phyloP scores from a whole-genome alignment of 129 eudicot species.

The Mikania micrantha region DNA sequence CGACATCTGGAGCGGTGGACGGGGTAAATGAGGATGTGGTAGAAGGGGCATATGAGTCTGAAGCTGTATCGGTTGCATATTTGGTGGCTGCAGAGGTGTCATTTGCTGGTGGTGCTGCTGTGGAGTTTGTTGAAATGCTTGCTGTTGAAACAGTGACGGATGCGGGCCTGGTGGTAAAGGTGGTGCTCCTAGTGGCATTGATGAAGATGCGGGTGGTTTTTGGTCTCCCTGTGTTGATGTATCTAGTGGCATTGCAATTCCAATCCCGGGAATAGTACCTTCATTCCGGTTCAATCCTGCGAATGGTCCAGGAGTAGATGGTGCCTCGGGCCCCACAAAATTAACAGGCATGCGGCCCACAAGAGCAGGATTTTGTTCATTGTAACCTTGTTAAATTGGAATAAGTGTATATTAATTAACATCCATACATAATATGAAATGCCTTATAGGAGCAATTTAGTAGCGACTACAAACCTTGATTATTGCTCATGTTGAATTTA shows the following conservation, averaged over 20 bases:
- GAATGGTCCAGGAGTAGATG: conserved; percentile 86
- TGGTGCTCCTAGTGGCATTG: conserved; percentile 69
- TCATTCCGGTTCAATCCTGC: conserved; percentile 74
- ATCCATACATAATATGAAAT: not conserved
- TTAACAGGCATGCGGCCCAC: conserved; percentile 62
- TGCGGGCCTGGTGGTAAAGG: conserved; percentile 99
- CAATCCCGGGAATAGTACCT: conserved; percentile 94
- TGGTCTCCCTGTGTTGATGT: conserved; percentile 73
- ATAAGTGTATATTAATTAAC: not conserved
- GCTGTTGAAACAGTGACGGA: conserved; percentile 87
- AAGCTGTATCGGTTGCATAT: conserved; percentile 64
- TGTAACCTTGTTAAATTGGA: conserved; percentile 45
- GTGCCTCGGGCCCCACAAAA: conserved; percentile 59
- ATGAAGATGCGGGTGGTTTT: conserved; percentile 48
- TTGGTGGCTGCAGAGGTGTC: conserved; percentile 62
- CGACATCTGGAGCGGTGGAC: conserved; percentile 74
- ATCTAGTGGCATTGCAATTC: conserved; percentile 94
- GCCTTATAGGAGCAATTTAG: not conserved
- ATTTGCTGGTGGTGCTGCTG: conserved; percentile 64
- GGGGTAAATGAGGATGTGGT: conserved; percentile 74
- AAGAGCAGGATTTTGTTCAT: conserved; percentile 60
- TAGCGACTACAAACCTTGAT: conserved; percentile 46
- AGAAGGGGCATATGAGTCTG: conserved; percentile 60
- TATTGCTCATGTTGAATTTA: conserved; percentile 53
- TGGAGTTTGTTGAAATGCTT: conserved; percentile 64